Base-by-base conservation (phyloP, 208 protist species). In the Trypanosoma conorhini region DNA sequence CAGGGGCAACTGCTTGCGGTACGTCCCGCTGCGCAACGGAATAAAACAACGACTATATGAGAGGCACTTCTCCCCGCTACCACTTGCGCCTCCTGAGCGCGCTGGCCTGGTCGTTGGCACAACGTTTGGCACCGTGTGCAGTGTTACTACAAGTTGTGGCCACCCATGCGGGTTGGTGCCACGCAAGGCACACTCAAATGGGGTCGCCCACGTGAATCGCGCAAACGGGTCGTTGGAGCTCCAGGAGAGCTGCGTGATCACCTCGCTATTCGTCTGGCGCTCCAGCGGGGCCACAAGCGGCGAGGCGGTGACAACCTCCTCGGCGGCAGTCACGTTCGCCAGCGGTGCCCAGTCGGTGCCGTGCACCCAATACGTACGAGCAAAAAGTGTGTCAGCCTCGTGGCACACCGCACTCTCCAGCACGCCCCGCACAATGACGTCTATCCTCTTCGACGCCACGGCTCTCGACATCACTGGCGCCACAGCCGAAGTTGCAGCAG, bases 111-210 rank as follows among this genome's bases (percentile, higher is more conserved):
- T 76, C 60, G 35, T 69, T 62, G n/a, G 72, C 15, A 55, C 21
- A 2, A 21, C 57, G 21, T 50, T 24, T 21, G 52, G 81, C 38
- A 96, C 64, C 19, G 88, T 89, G 72, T 91, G 85, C 22, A 94
- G 74, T 19, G 88, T 91, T 19, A 96, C 78, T 35, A 92, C 85
- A 17, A 96, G 70, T 71, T 94, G 91, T 28, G 91, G 88, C 91
- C 91, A 96, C 0, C 88, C 88, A 51, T 87, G 82, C 22, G 81
- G 81, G 71, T 96, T 96, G 0, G 88, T 93, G 79, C 85, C 91
- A 21, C 77, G 83, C 60, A 96, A 67, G 22, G 81, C 85, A 68
- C 90, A 93, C 75, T 93, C 91, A 63, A 96, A 96, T 0, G 91
- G 91, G 0, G 86, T 74, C 7, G 82, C 73, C 79, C 83, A 96